These are phyloP conservation scores for Gilbertella persicaria DNA, from an alignment of 371 early-diverging fungal genomes.

Conservation along the genomic window DNA sequence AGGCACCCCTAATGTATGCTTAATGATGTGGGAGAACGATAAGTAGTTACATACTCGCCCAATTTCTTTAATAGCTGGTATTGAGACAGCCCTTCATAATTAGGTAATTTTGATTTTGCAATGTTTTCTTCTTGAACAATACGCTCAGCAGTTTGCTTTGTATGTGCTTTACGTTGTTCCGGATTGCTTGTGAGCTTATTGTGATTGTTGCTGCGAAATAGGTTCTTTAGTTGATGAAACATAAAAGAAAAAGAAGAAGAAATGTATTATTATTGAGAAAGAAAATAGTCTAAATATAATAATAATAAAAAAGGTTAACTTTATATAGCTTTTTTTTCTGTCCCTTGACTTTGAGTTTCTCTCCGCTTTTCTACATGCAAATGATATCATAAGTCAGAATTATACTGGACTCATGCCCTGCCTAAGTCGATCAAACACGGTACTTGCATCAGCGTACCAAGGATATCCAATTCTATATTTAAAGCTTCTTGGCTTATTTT, in stretches of 20 bases:
- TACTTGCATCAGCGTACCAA: slow-evolving; percentile 33
- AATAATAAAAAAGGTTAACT: slow-evolving; percentile 18
- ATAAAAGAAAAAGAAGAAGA: slow-evolving; percentile 18
- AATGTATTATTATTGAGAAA: slow-evolving; percentile 8
- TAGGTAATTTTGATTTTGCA: slow-evolving; percentile 38
- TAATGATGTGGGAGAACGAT: slow-evolving; percentile 12
- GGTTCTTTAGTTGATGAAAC: slow-evolving; percentile 51
- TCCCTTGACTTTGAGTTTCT: no score
- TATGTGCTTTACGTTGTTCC: slow-evolving; percentile 7
- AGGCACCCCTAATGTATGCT: slow-evolving; percentile 68
- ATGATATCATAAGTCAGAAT: slow-evolving; percentile 11
- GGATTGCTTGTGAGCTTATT: slow-evolving; percentile 2
- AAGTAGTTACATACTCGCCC: slow-evolving; percentile 62
- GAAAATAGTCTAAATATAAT: slow-evolving; percentile 18
- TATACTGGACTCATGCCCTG: slow-evolving; percentile 16
- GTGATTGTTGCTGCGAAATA: slow-evolving; percentile 28
- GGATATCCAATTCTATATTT: slow-evolving; percentile 28
- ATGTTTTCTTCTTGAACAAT: slow-evolving; percentile 30
- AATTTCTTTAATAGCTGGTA: slow-evolving; percentile 58
- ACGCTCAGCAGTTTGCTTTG: slow-evolving; percentile 19
- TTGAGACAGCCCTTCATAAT: slow-evolving; percentile 54
- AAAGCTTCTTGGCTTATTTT: slow-evolving; percentile 24
- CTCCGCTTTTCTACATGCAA: neutral
- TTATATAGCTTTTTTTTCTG: slow-evolving; percentile 8
- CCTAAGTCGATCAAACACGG: slow-evolving; percentile 9